Base-by-base conservation (phyloP, 2,329 filamentous ascomycete genomes). In the Trichoderma hamatum region DNA sequence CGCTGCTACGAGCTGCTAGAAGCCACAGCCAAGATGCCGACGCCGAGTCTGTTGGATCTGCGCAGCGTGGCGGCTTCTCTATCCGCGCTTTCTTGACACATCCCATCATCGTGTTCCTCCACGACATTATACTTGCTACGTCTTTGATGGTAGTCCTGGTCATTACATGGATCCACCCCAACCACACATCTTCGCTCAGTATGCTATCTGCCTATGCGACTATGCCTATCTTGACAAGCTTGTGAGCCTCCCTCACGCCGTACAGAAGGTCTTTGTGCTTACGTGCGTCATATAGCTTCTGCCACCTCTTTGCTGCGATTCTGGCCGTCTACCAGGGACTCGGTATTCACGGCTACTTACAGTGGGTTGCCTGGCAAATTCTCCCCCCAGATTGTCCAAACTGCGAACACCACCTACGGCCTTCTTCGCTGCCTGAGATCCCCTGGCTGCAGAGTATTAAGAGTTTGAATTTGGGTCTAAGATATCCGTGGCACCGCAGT, bases 141-240 rank as follows among this genome's bases (percentile, higher is more conserved):
- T 75, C 77, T 5, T 71, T 80, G 14, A 77, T 82, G 78, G 71
- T 80, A 7, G 79, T 82, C 5, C 69, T 83, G 62, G 78, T 82
- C 26, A 80, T 81, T 43, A 82, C 80, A 1, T 83, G 81, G 80
- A 77, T 78, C 49, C 70, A 72, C 39, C 73, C 73, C 19, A 70
- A 73, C 7, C 60, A 69, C 13, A 74, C 74, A 32, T 73, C 77
- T 3, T 74, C 77, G 64, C 70, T 81, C 60, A 78, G 76, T 51
- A 82, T 82, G 80, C 75, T 83, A 36, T 80, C 80, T 46, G 78
- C 81, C 14, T 83, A 83, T 71, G 77, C 78, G 13, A 83, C 81
- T 3, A 77, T 83, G 21, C 81, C 81, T 46, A 74, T 83, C 54
- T 71, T 83, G 32, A 68, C 78, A 39, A 82, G 79, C 71, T 81